Base-by-base conservation (phyloP, 1,284 basidiomycete species). In the Leccinum pachyderme region DNA sequence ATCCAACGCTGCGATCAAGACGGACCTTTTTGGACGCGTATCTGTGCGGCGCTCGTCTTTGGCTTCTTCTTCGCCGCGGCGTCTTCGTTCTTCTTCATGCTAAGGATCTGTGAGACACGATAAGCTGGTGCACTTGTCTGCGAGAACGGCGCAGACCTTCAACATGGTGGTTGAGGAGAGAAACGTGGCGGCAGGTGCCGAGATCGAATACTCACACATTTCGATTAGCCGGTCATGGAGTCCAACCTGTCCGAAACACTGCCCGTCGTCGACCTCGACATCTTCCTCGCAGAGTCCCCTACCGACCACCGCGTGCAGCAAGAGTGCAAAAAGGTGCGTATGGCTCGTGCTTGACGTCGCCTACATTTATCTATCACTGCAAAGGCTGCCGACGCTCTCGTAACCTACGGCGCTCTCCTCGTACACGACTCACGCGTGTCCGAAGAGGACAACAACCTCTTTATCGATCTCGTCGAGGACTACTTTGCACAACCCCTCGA, bases 11-110 rank as follows among this genome's bases (percentile, higher is more conserved):
- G 24, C 37, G 13, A 39, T 22, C 13, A n/a, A 24, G 41, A 60
- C 69, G 29, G 61, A 95, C 96, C 96, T 81, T 99, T 99, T 81
- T 99, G 97, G 13, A 98, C 95, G 54, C 96, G 87, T 70, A 99
- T 90, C 75, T 98, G 95, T 32, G 97, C 96, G 11, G 96, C 95
- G 65, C 91, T 93, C 51, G 93, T 97, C 84, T 97, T 98, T 47
- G 95, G 94, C 80, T 90, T 93, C 84, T 87, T 95, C 87, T 94
- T 96, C 15, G 89, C 86, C 52, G 92, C 91, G 55, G 91, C 91
- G 70, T 95, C 91, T 78, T 95, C 91, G 66, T 86, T 91, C 86
- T 97, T 96, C 86, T 97, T 97, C 86, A 98, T 91, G 64, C 87
- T 92, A 90, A 95, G 97, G 68, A 98, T 96, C 95, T 98, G 64